A percentile compares a stretch with the other conserved stretches of the same genome.
Evolutionary conservation across 805 yeast species (phyloP).

Genomic region (Nakazawaea wyomingensis): DNA sequence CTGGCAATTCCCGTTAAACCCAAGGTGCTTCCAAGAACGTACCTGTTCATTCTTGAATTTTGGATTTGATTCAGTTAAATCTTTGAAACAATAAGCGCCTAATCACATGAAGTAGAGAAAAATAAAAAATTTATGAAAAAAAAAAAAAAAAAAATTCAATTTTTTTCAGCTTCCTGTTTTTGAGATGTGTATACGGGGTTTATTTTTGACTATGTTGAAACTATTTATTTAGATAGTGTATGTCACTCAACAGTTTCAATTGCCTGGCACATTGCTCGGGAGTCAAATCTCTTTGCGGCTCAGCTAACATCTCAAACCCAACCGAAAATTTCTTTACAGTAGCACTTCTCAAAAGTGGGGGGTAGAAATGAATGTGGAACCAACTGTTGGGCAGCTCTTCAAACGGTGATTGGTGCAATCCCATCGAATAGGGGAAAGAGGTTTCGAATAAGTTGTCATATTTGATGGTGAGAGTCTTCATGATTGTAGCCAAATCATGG

Average conservation of each 20-base stretch:
- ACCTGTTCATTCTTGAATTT: conserved; percentile 4
- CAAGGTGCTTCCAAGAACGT: conserved; percentile 1
- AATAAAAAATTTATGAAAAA: too few species aligned
- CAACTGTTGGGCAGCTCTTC: conserved; percentile 42
- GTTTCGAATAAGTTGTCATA: conserved; percentile 69
- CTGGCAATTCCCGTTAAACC: conserved; percentile 11
- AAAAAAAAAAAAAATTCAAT: too few species aligned
- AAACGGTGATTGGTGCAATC: conserved; percentile 71
- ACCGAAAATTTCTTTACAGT: conserved; percentile 72
- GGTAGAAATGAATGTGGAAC: conserved; percentile 75
- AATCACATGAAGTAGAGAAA: too few species aligned
- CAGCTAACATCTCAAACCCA: conserved; percentile 63
- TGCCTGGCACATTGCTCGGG: conserved; percentile 62
- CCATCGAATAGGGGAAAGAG: conserved; percentile 78
- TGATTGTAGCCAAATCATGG: conserved; percentile 48
- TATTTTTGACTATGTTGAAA: too few species aligned
- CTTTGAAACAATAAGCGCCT: too few species aligned
- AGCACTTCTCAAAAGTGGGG: conserved; percentile 70
- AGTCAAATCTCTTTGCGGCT: conserved; percentile 66
- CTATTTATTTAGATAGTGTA: conserved; percentile 24
- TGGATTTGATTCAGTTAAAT: neutral
- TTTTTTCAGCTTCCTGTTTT: too few species aligned
- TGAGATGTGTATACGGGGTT: too few species aligned
- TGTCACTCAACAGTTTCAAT: conserved; percentile 38
- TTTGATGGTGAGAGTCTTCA: conserved; percentile 50